phyloP scores from a whole-genome alignment of 306 rosid species.

The Vigna reflexopilosa region DNA sequence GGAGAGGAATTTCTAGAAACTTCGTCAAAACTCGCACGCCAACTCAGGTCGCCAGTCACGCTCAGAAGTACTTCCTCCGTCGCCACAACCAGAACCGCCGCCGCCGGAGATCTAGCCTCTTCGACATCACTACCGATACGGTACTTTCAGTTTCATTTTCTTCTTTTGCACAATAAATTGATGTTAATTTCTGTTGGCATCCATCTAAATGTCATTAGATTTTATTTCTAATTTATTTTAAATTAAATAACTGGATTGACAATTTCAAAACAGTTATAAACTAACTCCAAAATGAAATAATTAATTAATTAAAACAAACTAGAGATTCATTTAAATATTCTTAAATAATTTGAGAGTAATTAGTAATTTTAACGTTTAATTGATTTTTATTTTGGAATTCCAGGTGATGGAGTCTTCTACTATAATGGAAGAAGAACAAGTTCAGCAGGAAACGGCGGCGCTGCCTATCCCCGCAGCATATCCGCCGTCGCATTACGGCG shows the following conservation, averaged over 20 bases:
- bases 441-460: slow-evolving; percentile 44
- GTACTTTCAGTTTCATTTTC: slow-evolving; percentile 33
- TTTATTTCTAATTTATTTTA: no score
- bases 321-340: not conserved
- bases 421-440: slow-evolving; percentile 58
- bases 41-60: slow-evolving; percentile 95
- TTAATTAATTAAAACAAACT: not conserved
- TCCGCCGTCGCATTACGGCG: slow-evolving; percentile 49
- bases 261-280: not conserved
- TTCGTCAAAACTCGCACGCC: slow-evolving; percentile 92
- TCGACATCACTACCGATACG: slow-evolving; percentile 84
- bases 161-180: not conserved
- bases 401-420: slow-evolving; percentile 63
- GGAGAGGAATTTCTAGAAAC: slow-evolving; percentile 97
- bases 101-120: slow-evolving; percentile 95
- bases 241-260: no score
- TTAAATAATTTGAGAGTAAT: not conserved
- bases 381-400: not conserved
- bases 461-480: slow-evolving; percentile 38
- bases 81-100: slow-evolving; percentile 75
- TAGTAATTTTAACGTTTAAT: not conserved
- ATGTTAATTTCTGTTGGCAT: no score
- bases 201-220: no score
- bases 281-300: not conserved
- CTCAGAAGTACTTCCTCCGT: slow-evolving; percentile 93